A percentile compares a stretch with the other conserved stretches of the same genome.
These are phyloP conservation scores for Plectosphaerella sp. DNA, from an alignment of 2,329 filamentous ascomycete species.

Conservation along the genomic window DNA sequence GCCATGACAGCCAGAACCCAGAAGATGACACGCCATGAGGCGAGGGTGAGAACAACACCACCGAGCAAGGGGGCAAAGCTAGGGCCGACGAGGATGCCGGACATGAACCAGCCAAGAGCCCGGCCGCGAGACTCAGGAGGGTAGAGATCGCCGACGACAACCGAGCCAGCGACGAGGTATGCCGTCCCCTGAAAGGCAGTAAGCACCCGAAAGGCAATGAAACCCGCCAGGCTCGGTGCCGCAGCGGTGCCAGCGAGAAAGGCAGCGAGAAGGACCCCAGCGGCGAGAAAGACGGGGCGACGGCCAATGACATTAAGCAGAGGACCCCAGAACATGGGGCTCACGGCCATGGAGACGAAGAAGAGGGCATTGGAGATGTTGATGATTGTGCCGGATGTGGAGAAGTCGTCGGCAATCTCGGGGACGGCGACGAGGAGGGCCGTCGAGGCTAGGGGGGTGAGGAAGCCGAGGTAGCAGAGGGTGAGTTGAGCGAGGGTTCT, in stretches of 20 bases:
- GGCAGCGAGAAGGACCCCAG: constrained; percentile 47
- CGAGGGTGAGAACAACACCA: constrained; percentile 65
- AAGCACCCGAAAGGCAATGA: constrained; percentile 65
- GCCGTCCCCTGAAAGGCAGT: constrained; percentile 68
- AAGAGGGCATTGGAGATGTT: constrained; percentile 67
- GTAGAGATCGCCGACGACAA: constrained; percentile 55
- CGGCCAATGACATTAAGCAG: constrained; percentile 55
- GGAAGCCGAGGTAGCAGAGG: constrained; percentile 13
- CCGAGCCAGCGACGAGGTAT: constrained; percentile 63
- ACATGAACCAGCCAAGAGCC: constrained; percentile 62
- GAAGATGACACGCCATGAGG: constrained; percentile 64
- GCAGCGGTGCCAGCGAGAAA: constrained; percentile 64
- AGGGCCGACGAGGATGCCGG: constrained; percentile 62
- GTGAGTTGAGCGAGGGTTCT: background rate
- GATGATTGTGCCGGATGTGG: constrained; percentile 30
- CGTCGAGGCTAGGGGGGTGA: constrained; percentile 14
- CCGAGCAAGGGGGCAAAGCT: constrained; percentile 60
- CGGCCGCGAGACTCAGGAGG: constrained; percentile 60
- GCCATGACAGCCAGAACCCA: constrained; percentile 64
- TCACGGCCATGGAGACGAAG: constrained; percentile 66
- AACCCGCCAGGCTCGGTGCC: constrained; percentile 59
- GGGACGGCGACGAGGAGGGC: constrained; percentile 15
- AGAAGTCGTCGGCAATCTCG: constrained; percentile 13
- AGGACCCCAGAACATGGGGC: constrained; percentile 62
- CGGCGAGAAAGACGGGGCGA: constrained; percentile 27